These are phyloP conservation scores for Monosporascus sp. DNA, from an alignment of 2,329 filamentous ascomycete species.

Conservation along the genomic window DNA sequence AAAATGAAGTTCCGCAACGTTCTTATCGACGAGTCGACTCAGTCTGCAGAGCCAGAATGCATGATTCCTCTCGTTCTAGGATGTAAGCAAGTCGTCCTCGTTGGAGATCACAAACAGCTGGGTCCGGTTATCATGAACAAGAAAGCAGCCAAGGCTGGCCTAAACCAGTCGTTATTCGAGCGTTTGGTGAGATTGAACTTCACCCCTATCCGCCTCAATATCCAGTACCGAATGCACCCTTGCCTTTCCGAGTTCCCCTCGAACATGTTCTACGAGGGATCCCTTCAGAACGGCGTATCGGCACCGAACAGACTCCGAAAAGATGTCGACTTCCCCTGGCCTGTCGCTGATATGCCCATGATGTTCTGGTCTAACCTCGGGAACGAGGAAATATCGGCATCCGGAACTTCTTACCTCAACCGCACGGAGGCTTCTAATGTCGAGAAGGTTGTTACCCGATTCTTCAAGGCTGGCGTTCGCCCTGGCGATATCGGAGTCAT, in stretches of 20 bases:
- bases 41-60: constrained; percentile 96
- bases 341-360: constrained; percentile 89
- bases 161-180: constrained; percentile 98
- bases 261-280: constrained; percentile 99
- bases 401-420: constrained; percentile 96
- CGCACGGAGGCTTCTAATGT: constrained; percentile 95
- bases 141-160: constrained; percentile 93
- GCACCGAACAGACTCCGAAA: constrained; percentile 81
- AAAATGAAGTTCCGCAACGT: constrained; percentile 99
- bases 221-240: constrained; percentile 98
- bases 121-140: constrained; percentile 99
- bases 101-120: constrained; percentile 96
- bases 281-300: constrained; percentile 92
- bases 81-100: constrained; percentile 98
- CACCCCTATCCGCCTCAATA: constrained; percentile 86
- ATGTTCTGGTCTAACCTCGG: constrained; percentile 99
- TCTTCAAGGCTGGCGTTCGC: constrained; percentile 98
- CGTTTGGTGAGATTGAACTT: constrained; percentile 88
- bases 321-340: constrained; percentile 98
- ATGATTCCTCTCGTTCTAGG: constrained; percentile 97
- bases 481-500: constrained; percentile 94
- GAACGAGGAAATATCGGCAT: constrained; percentile 96
- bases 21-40: constrained; percentile 95
- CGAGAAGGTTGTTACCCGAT: constrained; percentile 96
- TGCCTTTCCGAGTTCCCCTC: constrained; percentile 96